Conservation (phyloP, 768 basidiomycete species). For the Cubamyces sp. region DNA sequence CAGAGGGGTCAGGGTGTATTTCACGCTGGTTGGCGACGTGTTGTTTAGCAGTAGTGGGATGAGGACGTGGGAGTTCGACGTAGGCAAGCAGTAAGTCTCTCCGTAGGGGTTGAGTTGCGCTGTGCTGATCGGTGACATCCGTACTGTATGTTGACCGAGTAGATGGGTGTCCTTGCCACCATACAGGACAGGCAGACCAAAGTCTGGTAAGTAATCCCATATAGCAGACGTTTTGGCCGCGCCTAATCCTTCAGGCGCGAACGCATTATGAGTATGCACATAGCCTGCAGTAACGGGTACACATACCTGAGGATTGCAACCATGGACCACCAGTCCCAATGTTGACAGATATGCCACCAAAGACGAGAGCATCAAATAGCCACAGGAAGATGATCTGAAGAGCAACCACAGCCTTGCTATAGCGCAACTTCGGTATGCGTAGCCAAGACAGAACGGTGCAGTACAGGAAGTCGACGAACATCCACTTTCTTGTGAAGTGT, state of each 20-base stretch:
- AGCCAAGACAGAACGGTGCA: slow-evolving; percentile 59
- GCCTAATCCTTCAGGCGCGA: slow-evolving; percentile 17
- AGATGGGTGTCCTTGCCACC: slow-evolving; percentile 59
- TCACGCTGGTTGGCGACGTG: slow-evolving; percentile 71
- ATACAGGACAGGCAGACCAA: slow-evolving; percentile 55
- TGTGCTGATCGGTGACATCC: slow-evolving; percentile 92
- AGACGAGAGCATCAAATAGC: slow-evolving; percentile 69
- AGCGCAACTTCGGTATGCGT: slow-evolving; percentile 75
- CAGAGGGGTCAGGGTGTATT: slow-evolving; percentile 75
- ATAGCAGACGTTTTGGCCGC: slow-evolving; percentile 44
- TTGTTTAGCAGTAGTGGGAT: slow-evolving; percentile 91
- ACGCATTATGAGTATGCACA: slow-evolving; percentile 15
- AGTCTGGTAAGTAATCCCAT: slow-evolving; percentile 50
- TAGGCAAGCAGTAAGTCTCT: slow-evolving; percentile 73
- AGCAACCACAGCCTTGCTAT: slow-evolving; percentile 62
- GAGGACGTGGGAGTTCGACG: slow-evolving; percentile 56
- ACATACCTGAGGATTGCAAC: slow-evolving; percentile 39
- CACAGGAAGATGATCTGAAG: slow-evolving; percentile 65
- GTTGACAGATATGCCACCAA: slow-evolving; percentile 71
- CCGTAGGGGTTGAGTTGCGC: slow-evolving; percentile 83
- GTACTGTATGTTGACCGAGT: slow-evolving; percentile 87
- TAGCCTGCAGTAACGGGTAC: not conserved
- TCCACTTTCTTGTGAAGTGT: slow-evolving; percentile 66
- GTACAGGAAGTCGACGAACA: slow-evolving; percentile 68
- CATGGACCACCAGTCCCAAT: slow-evolving; percentile 41